Base-by-base conservation (phyloP, 306 rosid species). In the Cicer cuneatum region DNA sequence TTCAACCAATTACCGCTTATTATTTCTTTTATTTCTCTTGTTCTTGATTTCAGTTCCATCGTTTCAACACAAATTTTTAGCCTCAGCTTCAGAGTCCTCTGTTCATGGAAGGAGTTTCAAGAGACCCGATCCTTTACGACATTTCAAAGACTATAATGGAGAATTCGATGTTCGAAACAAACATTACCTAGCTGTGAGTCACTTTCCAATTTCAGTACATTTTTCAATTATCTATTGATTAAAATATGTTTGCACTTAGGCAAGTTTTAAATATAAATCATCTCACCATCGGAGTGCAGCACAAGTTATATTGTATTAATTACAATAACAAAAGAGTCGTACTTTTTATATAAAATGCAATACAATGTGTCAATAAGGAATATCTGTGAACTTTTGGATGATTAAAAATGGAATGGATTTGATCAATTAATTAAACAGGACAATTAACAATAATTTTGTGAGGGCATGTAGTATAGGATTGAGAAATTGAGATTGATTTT, bases 171-270 rank as follows among this genome's bases (percentile, higher is more conserved):
- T 89, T 41, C 41, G 78, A 70, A 85, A 83, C 66, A 85, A 82
- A 68, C 92, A 89, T 83, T 90, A 90, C 70, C 42, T 90, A 77
- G 90, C 90, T 60, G 96, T 90, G 75, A 82, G 96, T 79, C 59
- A 0, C 10, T 41, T 73, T 45, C 12, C 62, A 21, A 54, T 65
- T 29, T 29, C 35, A 29, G 35, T 5, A 29, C 35, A 29, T 29
- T 29, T 29, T 29, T 29, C 35, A 29, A 29, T 3, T 3, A 29
- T 29, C 29, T 21, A 21, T 21, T 21, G 24, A 21, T 21, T 21
- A 21, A 21, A 21, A 1, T 21, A 21, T 21, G 24, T 21, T 21
- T 21, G 24, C 24, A 21, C 24, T 21, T 21, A n/a, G 24, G 24
- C 24, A 21, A 21, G 24, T 21, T 1, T 21, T 21, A 21, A 21